A percentile compares a stretch with the other conserved stretches of the same genome.
Conservation (phyloP, 352 stramenopile genomes). For the Phytophthora colocasiae region DNA sequence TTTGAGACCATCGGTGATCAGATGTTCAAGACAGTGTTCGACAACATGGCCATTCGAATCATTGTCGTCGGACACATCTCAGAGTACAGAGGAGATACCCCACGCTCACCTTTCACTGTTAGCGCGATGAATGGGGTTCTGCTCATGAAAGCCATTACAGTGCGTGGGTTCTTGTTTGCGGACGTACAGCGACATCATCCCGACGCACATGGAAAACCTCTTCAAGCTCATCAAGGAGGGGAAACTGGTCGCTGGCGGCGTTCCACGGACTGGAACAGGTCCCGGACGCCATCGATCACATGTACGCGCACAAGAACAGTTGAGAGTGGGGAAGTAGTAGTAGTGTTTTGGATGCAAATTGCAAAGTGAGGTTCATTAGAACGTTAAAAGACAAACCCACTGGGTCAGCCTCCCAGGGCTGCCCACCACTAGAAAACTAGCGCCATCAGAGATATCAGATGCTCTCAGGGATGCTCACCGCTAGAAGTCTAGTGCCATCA, state of each 20-base stretch:
- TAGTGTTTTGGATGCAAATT: too few species aligned
- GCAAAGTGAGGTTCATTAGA: too few species aligned
- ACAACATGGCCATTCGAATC: constrained; percentile 55
- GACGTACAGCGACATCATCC: constrained; percentile 45
- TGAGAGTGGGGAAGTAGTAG: too few species aligned
- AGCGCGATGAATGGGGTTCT: constrained; percentile 36
- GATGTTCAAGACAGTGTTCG: constrained; percentile 48
- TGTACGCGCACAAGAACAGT: constrained; percentile 75
- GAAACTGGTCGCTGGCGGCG: constrained; percentile 50
- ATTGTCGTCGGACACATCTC: constrained; percentile 56
- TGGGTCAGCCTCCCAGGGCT: too few species aligned
- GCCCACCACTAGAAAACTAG: too few species aligned
- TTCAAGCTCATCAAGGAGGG: constrained; percentile 54
- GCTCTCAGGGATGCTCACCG: too few species aligned
- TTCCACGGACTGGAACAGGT: constrained; percentile 61
- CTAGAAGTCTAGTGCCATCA: too few species aligned
- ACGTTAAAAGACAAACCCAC: too few species aligned
- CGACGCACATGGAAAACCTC: constrained; percentile 52
- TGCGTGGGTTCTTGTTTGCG: constrained; percentile 51
- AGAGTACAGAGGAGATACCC: constrained; percentile 36
- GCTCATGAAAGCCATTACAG: constrained; percentile 44
- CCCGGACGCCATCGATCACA: constrained; percentile 59
- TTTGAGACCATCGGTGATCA: constrained; percentile 40
- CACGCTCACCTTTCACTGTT: constrained; percentile 33
- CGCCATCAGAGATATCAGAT: too few species aligned